Evolutionary conservation across 1,284 basidiomycete genomes (phyloP).

Genomic region (Melanopsichium pennsylvanicum): DNA sequence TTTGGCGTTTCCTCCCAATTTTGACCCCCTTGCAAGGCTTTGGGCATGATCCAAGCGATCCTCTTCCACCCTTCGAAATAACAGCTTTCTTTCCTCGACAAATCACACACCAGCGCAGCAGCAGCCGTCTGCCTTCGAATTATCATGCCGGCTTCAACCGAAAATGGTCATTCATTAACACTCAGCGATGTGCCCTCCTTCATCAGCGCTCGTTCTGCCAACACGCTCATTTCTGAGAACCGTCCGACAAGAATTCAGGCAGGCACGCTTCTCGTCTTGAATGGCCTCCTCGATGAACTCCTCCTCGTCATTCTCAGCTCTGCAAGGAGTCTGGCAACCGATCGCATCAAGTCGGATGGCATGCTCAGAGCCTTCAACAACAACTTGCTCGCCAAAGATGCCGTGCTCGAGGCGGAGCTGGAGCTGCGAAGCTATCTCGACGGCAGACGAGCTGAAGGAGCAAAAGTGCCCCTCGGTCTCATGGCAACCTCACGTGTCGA

Average conservation of each 20-base stretch:
- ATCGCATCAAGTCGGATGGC: conserved; percentile 61
- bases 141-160: conserved; percentile 13
- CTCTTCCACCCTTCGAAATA: too few relatives aligned
- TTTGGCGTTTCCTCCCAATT: too few relatives aligned
- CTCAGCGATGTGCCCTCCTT: conserved; percentile 33
- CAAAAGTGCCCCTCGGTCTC: conserved; percentile 54
- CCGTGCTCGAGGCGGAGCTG: conserved; percentile 60
- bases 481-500: conserved; percentile 58
- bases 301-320: conserved; percentile 53
- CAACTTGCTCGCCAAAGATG: conserved; percentile 57
- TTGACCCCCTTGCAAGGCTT: too few relatives aligned
- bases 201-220: conserved; percentile 57
- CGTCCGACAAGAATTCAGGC: conserved; percentile 60
- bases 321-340: conserved; percentile 54
- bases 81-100: too few relatives aligned
- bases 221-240: conserved; percentile 54
- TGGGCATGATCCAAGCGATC: too few relatives aligned
- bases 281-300: conserved; percentile 57
- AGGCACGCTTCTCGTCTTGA: conserved; percentile 52
- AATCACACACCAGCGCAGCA: too few relatives aligned
- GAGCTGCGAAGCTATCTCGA: conserved; percentile 57
- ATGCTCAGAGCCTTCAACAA: conserved; percentile 55
- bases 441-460: conserved; percentile 57
- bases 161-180: neutral
- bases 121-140: too few relatives aligned